Percentiles rank a stretch among this genome's conserved stretches.
Evolutionary conservation across 106 monocot species (phyloP).

Genomic region (Phalaenopsis equestris): DNA sequence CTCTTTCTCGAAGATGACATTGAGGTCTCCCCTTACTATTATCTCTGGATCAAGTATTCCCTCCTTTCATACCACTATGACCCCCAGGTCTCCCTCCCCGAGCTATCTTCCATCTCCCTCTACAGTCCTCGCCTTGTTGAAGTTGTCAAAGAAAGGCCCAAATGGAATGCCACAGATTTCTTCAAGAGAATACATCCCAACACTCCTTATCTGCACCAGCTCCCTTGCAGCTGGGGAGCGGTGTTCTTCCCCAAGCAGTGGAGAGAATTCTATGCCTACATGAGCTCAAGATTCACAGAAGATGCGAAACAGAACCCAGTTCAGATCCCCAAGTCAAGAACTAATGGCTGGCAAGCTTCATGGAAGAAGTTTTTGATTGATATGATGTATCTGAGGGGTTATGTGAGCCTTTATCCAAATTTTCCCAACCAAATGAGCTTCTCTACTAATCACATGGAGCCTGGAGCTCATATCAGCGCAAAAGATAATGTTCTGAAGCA

Average conservation of each 20-base stretch:
- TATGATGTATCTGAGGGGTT: conserved; percentile 95
- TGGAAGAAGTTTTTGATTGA: conserved; percentile 98
- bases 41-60: conserved; percentile 92
- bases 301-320: conserved; percentile 84
- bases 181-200: conserved; percentile 85
- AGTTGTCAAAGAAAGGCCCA: conserved; percentile 94
- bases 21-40: conserved; percentile 96
- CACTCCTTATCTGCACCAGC: conserved; percentile 92
- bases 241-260: conserved; percentile 99
- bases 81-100: conserved; percentile 71
- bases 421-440: conserved; percentile 90
- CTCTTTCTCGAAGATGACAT: conserved; percentile 91
- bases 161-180: conserved; percentile 91
- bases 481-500: conserved; percentile 87
- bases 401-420: conserved; percentile 90
- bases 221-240: conserved; percentile 97
- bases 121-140: conserved; percentile 88
- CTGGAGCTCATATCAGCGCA: conserved; percentile 92
- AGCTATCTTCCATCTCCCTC: conserved; percentile 91
- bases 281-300: conserved; percentile 71
- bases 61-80: conserved; percentile 87
- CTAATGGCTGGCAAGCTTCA: conserved; percentile 93
- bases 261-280: conserved; percentile 98
- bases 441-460: conserved; percentile 99
- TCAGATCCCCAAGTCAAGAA: conserved; percentile 84